Evolutionary conservation across 768 basidiomycete species (phyloP).

Genomic region (Podaxis carcinomalis): DNA sequence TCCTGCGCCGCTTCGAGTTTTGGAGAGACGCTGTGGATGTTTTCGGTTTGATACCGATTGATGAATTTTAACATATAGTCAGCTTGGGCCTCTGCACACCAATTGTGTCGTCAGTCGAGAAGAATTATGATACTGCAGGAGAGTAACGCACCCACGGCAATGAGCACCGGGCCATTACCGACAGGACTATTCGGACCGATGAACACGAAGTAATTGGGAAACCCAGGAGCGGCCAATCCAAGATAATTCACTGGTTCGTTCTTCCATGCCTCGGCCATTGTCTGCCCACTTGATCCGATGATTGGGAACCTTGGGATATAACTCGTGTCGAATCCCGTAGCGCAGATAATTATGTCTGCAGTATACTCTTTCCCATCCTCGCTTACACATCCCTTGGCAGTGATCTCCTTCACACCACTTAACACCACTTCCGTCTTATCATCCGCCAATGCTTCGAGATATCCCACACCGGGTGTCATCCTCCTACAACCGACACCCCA

Average conservation of each 20-base stretch:
- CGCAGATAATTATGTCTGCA: slow-evolving; percentile 33
- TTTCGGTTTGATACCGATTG: slow-evolving; percentile 31
- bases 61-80: slow-evolving; percentile 31
- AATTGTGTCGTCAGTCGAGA: background rate
- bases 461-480: slow-evolving; percentile 29
- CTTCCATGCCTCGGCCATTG: slow-evolving; percentile 27
- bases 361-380: slow-evolving; percentile 26
- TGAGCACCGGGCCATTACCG: slow-evolving; percentile 29
- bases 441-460: slow-evolving; percentile 27
- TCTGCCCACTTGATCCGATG: slow-evolving; percentile 21
- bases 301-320: slow-evolving; percentile 30
- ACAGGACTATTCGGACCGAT: slow-evolving; percentile 31
- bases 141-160: slow-evolving; percentile 22
- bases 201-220: slow-evolving; percentile 30
- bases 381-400: slow-evolving; percentile 23
- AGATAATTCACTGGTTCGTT: slow-evolving; percentile 26
- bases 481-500: slow-evolving; percentile 31
- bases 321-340: slow-evolving; percentile 33
- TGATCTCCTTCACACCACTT: slow-evolving; percentile 25
- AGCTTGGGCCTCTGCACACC: slow-evolving; percentile 24
- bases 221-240: slow-evolving; percentile 26
- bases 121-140: background rate
- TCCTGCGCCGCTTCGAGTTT: slow-evolving; percentile 30
- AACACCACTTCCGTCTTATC: slow-evolving; percentile 28
- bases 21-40: slow-evolving; percentile 30